Evolutionary conservation across 805 yeast species (phyloP), one percentile per base, ranked within the genome.

Genomic region (Kuraishia ogatae): DNA sequence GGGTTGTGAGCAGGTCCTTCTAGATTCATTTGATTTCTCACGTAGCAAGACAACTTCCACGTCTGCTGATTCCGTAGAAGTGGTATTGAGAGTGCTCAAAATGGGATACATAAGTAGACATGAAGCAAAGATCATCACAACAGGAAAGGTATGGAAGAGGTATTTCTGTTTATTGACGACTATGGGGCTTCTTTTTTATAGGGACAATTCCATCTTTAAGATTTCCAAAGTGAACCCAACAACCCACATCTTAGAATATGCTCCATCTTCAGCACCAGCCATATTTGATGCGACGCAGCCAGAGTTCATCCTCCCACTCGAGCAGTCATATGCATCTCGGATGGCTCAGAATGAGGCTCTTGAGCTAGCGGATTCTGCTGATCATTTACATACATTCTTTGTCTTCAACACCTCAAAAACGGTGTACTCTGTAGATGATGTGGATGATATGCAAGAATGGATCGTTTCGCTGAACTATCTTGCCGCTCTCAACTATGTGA

Each of bases 401-500:
- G 63, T 78, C 10, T 76, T 73, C 61, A 76, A 76, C 17, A 67
- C 70, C 52, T 69, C 74, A 35, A 75, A 70, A 54, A 70, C 68
- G 48, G 61, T 69, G 1, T 78, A 74, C 62, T 69, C 70, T 60
- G 81, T 83, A 15, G 67, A 64, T 6, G 68, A 70, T 22, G 64
- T 65, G n/a, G 66, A 67, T 22, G 88, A 83, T 48, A 69, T 78
- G 66, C 62, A 67, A n/a, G 77, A 78, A 22, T 86, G 92, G 92
- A 75, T 84, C 47, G 72, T 71, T 39, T 66, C 79, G 7, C 79
- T 83, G 61, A 83, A 83, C 59, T 77, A 72, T 59, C 69, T 80
- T 7, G 74, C 83, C 1, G 73, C 84, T 0, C 64, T 80, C 54
- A 75, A 74, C 43, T 67, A 76, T 1, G 73, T 76, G 43, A 47